Base-by-base conservation (phyloP, 1,284 basidiomycete species). In the Stereum hirsutum region DNA sequence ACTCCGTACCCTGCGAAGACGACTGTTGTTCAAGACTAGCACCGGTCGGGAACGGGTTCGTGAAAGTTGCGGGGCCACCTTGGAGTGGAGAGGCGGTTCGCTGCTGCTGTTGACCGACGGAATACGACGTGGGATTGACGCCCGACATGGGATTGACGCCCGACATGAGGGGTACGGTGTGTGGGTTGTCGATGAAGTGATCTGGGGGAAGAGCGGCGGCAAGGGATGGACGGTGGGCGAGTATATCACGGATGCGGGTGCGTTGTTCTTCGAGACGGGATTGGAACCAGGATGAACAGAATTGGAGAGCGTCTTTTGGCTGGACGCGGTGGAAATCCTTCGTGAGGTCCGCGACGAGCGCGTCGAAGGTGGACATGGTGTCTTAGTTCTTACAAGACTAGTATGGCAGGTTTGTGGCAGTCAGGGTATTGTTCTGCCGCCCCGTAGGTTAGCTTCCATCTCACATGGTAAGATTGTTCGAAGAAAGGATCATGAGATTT, bases 211-310 rank as follows among this genome's bases (percentile, higher is more conserved):
- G 59, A 42, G 67, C 60, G 39, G 70, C 60, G 12, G 76, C 52
- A 8, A 57, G 64, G 50, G 68, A 60, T 26, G 70, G 62, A 43
- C 73, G 69, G 45, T 70, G 70, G 5, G 70, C 59, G 15, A 87
- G 69, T 42, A 75, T 61, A 65, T 89, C 79, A 48, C 84, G 75
- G 41, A 77, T 75, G 51, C 81, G 73, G 40, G 76, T 70, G 47
- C 86, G 73, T 58, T 94, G 85, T 58, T 93, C 81, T 58, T 92
- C 85, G 46, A 94, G 69, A 46, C 89, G 78, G 46, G 73, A 70
- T 58, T 94, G 88, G 68, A 97, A 97, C 94, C 94, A 98, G 59
- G 84, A 92, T 42, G 93, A 84, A 57, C 90, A 95, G 68, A 90
- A 97, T 63, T 97, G 94, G 41, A 96, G 79, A 4, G 86, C 77